Evolutionary conservation across 1,284 basidiomycete species (phyloP).

Genomic region (Sanghuangporus baumii): DNA sequence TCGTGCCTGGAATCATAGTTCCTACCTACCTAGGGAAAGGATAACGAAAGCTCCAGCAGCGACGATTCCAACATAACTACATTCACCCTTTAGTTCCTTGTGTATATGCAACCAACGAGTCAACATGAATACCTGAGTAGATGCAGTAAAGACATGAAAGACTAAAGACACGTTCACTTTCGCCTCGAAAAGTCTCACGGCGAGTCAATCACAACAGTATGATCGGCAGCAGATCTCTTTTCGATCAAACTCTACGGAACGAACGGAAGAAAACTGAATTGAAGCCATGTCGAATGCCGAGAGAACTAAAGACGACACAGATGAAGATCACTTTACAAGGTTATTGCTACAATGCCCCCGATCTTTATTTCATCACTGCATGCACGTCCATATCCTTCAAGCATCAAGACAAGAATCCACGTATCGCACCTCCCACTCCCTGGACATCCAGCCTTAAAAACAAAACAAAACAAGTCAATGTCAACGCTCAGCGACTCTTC

Average conservation of each 20-base stretch:
- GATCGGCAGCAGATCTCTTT: not conserved
- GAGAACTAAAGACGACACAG: too few relatives aligned
- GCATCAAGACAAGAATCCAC: constrained; percentile 62
- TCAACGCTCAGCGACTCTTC: not conserved
- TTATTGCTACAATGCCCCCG: too few relatives aligned
- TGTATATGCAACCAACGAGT: not conserved
- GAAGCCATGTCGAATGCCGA: too few relatives aligned
- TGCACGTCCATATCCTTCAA: not conserved
- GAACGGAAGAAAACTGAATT: not conserved
- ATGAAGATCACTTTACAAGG: too few relatives aligned
- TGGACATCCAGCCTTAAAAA: constrained; percentile 57
- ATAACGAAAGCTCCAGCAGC: constrained; percentile 15
- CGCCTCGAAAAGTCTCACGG: constrained; percentile 3
- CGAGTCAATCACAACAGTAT: not conserved
- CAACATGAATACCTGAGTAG: constrained; percentile 10
- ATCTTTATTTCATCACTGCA: too few relatives aligned
- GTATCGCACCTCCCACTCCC: constrained; percentile 74
- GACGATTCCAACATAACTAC: constrained; percentile 15
- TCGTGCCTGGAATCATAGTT: not conserved
- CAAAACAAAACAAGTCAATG: not conserved
- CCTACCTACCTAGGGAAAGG: constrained; percentile 13
- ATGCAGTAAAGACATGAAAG: constrained; percentile 14
- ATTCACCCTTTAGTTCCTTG: not conserved
- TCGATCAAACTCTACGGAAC: constrained; percentile 4
- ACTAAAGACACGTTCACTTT: not conserved